Conservation (phyloP, 768 basidiomycete species). For the Boletellus ananas region DNA sequence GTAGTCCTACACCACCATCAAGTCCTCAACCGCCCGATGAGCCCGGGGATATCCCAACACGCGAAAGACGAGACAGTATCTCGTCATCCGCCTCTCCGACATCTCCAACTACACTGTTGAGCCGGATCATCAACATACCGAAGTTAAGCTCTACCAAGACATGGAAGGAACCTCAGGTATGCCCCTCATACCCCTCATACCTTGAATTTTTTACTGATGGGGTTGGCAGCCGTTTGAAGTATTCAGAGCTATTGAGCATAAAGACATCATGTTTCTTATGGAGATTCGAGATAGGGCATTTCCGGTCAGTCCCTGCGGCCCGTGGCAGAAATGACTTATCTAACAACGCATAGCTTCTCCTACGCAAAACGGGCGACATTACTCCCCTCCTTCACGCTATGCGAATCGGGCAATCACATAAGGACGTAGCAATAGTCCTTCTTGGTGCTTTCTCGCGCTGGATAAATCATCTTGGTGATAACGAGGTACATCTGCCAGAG, state of each 20-base stretch:
- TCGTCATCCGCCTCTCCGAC: constrained; percentile 22
- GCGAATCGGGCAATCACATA: constrained; percentile 67
- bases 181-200: not conserved
- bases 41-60: constrained; percentile 9
- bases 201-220: not conserved
- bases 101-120: constrained; percentile 15
- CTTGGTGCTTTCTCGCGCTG: constrained; percentile 89
- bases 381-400: constrained; percentile 92
- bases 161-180: constrained; percentile 56
- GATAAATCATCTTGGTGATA: constrained; percentile 84
- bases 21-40: constrained; percentile 23
- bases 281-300: constrained; percentile 79
- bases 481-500: constrained; percentile 62
- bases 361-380: constrained; percentile 81
- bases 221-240: constrained; percentile 55
- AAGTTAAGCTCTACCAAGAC: constrained; percentile 13
- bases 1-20: constrained; percentile 38
- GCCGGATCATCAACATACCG: constrained; percentile 14
- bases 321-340: not conserved
- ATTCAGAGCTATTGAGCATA: constrained; percentile 79
- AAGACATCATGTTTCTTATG: constrained; percentile 80
- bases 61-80: constrained; percentile 11
- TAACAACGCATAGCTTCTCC: constrained; percentile 49
- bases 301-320: constrained; percentile 47
- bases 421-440: constrained; percentile 82